phyloP scores from a whole-genome alignment of 176 grass and related monocot species.

The Rhynchospora tenuis region DNA sequence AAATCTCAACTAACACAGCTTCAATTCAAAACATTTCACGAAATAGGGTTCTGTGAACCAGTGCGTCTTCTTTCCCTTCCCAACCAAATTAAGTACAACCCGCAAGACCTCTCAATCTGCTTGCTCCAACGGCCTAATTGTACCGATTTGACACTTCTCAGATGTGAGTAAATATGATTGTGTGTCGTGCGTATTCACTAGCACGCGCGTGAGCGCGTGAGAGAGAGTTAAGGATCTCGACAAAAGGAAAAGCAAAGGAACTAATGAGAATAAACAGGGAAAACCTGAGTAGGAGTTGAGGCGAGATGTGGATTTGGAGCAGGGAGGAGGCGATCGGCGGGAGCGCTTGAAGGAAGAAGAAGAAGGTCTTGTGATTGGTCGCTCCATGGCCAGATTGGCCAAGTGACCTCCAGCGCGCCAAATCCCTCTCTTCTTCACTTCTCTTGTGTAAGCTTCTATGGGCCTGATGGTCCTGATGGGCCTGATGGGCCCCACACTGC shows the following conservation, averaged over 20 bases:
- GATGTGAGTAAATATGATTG: too few species aligned
- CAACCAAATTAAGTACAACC: background rate
- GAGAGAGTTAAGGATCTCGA: background rate
- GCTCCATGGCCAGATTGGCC: background rate
- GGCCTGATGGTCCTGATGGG: too few species aligned
- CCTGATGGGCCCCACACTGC: too few species aligned
- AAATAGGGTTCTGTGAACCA: background rate
- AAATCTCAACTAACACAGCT: background rate
- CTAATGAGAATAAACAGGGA: background rate
- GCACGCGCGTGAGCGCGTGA: background rate
- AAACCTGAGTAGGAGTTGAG: background rate
- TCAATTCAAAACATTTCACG: background rate
- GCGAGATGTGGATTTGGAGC: slow-evolving; percentile 12
- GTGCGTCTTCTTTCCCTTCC: background rate
- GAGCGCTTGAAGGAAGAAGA: slow-evolving; percentile 13
- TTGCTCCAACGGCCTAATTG: too few species aligned
- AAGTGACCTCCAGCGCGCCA: background rate
- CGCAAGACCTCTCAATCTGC: background rate
- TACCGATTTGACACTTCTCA: too few species aligned
- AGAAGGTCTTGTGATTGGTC: background rate
- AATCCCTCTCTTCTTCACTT: background rate
- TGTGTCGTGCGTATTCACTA: background rate
- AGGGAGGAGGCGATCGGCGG: slow-evolving; percentile 8
- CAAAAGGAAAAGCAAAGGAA: background rate
- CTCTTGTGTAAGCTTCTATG: too few species aligned